Conservation (phyloP, 495 filamentous ascomycete genomes). For the Trichoderma asperelloides region DNA sequence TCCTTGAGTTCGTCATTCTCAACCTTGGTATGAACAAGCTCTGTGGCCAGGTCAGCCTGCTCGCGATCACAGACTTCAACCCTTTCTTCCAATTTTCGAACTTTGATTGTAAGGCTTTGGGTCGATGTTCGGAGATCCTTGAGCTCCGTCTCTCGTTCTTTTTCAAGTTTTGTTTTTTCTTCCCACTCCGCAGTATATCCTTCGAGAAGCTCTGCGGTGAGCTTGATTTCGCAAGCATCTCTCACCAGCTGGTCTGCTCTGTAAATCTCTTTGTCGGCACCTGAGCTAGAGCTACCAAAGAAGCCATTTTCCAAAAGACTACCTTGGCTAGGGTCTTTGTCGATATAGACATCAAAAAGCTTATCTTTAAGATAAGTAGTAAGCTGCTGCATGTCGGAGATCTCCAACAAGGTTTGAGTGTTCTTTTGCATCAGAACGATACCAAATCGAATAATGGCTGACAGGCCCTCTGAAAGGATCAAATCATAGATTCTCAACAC, state of each 20-base stretch:
- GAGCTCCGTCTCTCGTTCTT: constrained; percentile 75
- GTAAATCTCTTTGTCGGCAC: constrained; percentile 90
- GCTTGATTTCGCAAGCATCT: constrained; percentile 84
- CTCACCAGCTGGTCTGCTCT: constrained; percentile 87
- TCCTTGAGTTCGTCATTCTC: constrained; percentile 85
- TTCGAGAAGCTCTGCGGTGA: constrained; percentile 70
- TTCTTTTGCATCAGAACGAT: constrained; percentile 96
- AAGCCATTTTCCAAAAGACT: constrained; percentile 94
- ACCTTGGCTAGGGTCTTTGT: constrained; percentile 75
- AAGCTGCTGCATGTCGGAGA: constrained; percentile 82
- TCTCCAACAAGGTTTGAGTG: constrained; percentile 60
- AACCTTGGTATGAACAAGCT: constrained; percentile 84
- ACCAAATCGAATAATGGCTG: constrained; percentile 86
- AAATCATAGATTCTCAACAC: constrained; percentile 96
- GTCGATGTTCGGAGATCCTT: constrained; percentile 62
- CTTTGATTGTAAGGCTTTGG: constrained; percentile 52
- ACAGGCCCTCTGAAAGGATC: constrained; percentile 88
- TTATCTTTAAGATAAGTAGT: constrained; percentile 88
- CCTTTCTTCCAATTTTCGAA: constrained; percentile 77
- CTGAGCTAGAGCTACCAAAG: constrained; percentile 78
- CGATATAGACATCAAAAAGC: constrained; percentile 93
- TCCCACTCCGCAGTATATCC: constrained; percentile 85
- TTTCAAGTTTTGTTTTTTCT: constrained; percentile 68
- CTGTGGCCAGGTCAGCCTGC: constrained; percentile 84
- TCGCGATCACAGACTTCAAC: constrained; percentile 85